Percentiles rank a stretch among this genome's conserved stretches.
Evolutionary conservation across 2,329 filamentous ascomycete species (phyloP).

Genomic region (Neophaeococcomyces aloes): DNA sequence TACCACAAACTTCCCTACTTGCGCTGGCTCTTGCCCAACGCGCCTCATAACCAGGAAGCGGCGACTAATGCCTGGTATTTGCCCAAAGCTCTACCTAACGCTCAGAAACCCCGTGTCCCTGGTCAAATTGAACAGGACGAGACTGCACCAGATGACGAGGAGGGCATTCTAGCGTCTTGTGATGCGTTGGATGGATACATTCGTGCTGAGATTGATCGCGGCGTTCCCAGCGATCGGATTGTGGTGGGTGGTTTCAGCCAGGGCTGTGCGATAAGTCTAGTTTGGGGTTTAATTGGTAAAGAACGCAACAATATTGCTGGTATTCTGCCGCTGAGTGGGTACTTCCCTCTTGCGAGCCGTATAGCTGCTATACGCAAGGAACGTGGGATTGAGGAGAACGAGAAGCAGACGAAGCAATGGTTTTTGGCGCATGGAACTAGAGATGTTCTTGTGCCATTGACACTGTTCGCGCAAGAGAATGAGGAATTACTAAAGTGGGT

Average conservation of each 20-base stretch:
- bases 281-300: constrained; percentile 33
- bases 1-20: constrained; percentile 40
- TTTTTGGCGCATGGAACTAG: constrained; percentile 39
- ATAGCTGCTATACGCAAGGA: constrained; percentile 31
- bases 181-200: constrained; percentile 34
- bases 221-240: constrained; percentile 33
- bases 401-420: constrained; percentile 29
- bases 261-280: constrained; percentile 36
- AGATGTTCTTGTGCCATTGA: constrained; percentile 40
- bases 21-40: constrained; percentile 43
- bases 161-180: constrained; percentile 32
- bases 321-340: constrained; percentile 38
- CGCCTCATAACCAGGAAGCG: constrained; percentile 37
- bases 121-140: constrained; percentile 35
- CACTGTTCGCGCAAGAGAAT: constrained; percentile 33
- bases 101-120: constrained; percentile 28
- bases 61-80: constrained; percentile 33
- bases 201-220: constrained; percentile 31
- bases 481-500: constrained; percentile 29
- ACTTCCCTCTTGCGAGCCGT: constrained; percentile 34
- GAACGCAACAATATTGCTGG: constrained; percentile 26
- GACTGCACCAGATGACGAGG: constrained; percentile 33
- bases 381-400: constrained; percentile 20
- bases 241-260: constrained; percentile 41
- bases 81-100: constrained; percentile 35